Percentiles rank a stretch among this genome's conserved stretches.
These are phyloP conservation scores for Coniochaeta prunicola DNA, from an alignment of 2,329 filamentous ascomycete genomes.

Conservation along the genomic window DNA sequence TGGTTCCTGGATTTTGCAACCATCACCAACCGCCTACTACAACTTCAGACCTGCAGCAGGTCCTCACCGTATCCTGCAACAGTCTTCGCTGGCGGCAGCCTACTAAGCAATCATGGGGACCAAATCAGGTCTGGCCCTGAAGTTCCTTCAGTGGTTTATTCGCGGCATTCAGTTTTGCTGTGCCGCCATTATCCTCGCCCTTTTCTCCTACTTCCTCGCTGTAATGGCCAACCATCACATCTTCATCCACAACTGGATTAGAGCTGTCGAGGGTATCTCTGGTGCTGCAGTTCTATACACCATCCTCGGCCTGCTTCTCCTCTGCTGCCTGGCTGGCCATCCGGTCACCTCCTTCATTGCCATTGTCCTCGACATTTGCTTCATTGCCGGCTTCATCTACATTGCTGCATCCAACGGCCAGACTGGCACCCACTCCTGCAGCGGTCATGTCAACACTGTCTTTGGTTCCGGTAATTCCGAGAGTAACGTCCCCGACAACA, in stretches of 20 bases:
- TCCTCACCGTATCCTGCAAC: not conserved
- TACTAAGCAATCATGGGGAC: slow-evolving; percentile 36
- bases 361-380: slow-evolving; percentile 55
- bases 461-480: slow-evolving; percentile 46
- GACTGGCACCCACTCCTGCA: slow-evolving; percentile 49
- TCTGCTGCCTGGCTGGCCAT: slow-evolving; percentile 58
- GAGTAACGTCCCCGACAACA: slow-evolving; percentile 30
- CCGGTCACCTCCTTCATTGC: slow-evolving; percentile 54
- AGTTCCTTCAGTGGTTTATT: slow-evolving; percentile 46
- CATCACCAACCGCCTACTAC: not conserved
- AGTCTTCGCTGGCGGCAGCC: not conserved
- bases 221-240: slow-evolving; percentile 48
- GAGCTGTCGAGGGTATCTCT: slow-evolving; percentile 56
- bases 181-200: slow-evolving; percentile 53
- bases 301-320: slow-evolving; percentile 52
- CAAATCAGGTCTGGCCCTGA: slow-evolving; percentile 45
- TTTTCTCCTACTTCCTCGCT: slow-evolving; percentile 62
- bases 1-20: not conserved
- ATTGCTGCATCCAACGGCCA: slow-evolving; percentile 53
- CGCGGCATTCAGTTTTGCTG: slow-evolving; percentile 56
- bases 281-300: slow-evolving; percentile 57
- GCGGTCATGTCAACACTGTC: slow-evolving; percentile 44
- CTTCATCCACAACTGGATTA: slow-evolving; percentile 45
- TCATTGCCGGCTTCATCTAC: slow-evolving; percentile 57
- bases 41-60: not conserved